Evolutionary conservation across 176 grass and related monocot species (phyloP).

Genomic region (Triticum monococcum): DNA sequence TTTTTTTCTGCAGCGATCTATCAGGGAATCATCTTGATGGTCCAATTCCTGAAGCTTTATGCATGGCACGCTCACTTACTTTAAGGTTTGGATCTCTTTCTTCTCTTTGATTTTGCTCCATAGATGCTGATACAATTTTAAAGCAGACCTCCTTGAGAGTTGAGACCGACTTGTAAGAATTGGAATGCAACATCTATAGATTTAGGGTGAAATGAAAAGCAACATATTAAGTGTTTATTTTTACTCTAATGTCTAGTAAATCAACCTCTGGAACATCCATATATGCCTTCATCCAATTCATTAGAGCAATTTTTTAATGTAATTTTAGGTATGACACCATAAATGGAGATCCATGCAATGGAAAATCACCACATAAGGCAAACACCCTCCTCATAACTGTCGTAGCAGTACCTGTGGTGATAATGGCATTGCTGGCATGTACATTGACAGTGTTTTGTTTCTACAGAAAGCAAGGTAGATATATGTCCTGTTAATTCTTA

Average conservation of each 20-base stretch:
- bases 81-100: not conserved
- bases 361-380: not conserved
- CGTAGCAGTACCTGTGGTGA: not conserved
- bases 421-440: not conserved
- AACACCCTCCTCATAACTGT: not conserved
- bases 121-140: not conserved
- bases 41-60: not conserved
- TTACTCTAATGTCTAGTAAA: not conserved
- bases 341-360: constrained; percentile 3
- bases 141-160: not conserved
- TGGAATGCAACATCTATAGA: not conserved
- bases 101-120: not conserved
- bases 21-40: not conserved
- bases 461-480: not conserved
- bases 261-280: not conserved
- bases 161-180: not conserved
- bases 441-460: not conserved
- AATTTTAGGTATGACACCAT: not conserved
- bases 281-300: not conserved
- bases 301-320: not conserved
- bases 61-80: not conserved
- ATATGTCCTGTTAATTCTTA: not conserved
- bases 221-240: not conserved
- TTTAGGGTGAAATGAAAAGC: not conserved
- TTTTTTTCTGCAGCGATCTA: constrained; percentile 1